Evolutionary conservation across 495 filamentous ascomycete species (phyloP).

Genomic region (Collariella sp.): DNA sequence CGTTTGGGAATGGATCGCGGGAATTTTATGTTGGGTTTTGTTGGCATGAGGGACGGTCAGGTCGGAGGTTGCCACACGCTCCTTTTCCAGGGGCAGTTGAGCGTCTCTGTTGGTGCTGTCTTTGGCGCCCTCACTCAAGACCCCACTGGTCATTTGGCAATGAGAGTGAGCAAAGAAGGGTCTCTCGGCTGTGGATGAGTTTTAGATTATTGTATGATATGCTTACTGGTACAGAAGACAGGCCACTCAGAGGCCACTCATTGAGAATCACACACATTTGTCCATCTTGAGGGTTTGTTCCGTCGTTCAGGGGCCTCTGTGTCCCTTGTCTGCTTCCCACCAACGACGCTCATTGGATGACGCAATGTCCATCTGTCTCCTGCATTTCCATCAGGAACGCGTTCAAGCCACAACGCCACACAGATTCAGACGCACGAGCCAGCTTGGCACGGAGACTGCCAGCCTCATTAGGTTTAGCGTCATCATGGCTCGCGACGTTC

Average conservation of each 20-base stretch:
- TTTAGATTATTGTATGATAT: neutral
- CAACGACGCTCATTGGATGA: conserved; percentile 1
- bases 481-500: conserved; percentile 24
- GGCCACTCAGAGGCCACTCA: neutral
- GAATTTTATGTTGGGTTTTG: neutral
- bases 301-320: neutral
- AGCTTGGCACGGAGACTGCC: conserved; percentile 14
- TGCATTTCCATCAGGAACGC: neutral
- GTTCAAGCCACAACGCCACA: neutral
- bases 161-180: too few relatives aligned
- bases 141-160: too few relatives aligned
- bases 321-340: neutral
- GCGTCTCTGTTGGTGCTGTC: too few relatives aligned
- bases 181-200: too few relatives aligned
- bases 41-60: neutral
- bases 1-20: neutral
- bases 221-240: too few relatives aligned
- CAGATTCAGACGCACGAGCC: conserved; percentile 6
- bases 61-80: neutral
- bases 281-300: neutral
- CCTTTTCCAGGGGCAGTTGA: too few relatives aligned
- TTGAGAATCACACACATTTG: neutral
- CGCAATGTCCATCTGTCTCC: neutral
- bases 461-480: conserved; percentile 24
- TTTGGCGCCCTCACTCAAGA: too few relatives aligned